A percentile compares a stretch with the other conserved stretches of the same genome.
Evolutionary conservation across 805 yeast genomes (phyloP).

Genomic region (Candida lessepsii): DNA sequence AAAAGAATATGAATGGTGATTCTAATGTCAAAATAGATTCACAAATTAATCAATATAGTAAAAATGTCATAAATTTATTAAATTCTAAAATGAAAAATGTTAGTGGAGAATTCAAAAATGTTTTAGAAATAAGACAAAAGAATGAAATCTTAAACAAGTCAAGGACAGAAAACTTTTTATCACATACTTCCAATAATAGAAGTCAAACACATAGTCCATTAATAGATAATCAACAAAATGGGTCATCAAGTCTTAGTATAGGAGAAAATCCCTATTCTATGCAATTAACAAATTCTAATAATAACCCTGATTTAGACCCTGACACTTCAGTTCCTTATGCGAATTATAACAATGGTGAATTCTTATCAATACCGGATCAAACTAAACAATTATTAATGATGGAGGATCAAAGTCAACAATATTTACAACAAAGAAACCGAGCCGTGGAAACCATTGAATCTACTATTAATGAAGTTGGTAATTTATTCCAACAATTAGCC

Average conservation of each 20-base stretch:
- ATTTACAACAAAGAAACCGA: constrained; percentile 76
- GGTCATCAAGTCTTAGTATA: constrained; percentile 17
- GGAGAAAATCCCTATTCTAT: constrained; percentile 39
- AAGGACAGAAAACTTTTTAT: constrained; percentile 80
- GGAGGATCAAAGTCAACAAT: constrained; percentile 74
- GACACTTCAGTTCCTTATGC: constrained; percentile 26
- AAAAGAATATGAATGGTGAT: constrained; percentile 49
- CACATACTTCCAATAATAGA: constrained; percentile 39
- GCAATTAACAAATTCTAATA: not conserved
- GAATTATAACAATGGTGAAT: constrained; percentile 37
- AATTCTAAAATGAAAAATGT: constrained; percentile 90
- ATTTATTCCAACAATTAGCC: constrained; percentile 89
- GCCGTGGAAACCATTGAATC: constrained; percentile 97
- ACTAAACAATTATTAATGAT: constrained; percentile 72
- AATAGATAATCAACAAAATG: constrained; percentile 11
- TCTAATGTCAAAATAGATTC: constrained; percentile 44
- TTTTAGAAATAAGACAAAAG: constrained; percentile 82
- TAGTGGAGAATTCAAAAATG: constrained; percentile 86
- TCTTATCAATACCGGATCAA: constrained; percentile 77
- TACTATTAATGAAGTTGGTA: constrained; percentile 97
- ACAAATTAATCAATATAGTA: constrained; percentile 73
- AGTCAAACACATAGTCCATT: constrained; percentile 25
- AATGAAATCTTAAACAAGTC: constrained; percentile 77
- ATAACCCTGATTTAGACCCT: constrained; percentile 27
- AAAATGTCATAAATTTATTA: constrained; percentile 81